These are phyloP conservation scores for Neospermospora avenae DNA, from an alignment of 2,329 filamentous ascomycete genomes.

Conservation along the genomic window DNA sequence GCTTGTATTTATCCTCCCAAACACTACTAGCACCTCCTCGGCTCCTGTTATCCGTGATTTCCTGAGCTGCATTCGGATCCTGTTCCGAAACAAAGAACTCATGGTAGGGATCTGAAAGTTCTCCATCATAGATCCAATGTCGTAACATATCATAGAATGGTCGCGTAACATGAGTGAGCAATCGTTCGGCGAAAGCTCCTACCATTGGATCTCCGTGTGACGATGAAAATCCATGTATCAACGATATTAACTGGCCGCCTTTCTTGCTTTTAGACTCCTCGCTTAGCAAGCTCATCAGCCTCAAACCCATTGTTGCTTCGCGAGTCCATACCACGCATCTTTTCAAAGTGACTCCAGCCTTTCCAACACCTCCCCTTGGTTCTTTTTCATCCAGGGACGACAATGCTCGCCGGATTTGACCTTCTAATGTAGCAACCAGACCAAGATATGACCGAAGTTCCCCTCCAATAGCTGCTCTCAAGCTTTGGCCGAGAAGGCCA, in stretches of 20 bases:
- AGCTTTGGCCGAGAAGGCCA: constrained; percentile 86
- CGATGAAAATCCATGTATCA: constrained; percentile 90
- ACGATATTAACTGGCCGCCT: constrained; percentile 86
- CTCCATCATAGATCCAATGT: constrained; percentile 97
- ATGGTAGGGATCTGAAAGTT: constrained; percentile 90
- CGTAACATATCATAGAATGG: constrained; percentile 97
- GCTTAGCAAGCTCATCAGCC: constrained; percentile 90
- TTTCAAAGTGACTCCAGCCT: constrained; percentile 89
- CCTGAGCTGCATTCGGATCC: constrained; percentile 47
- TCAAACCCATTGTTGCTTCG: constrained; percentile 91
- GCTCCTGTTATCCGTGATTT: constrained; percentile 47
- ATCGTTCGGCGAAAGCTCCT: constrained; percentile 83
- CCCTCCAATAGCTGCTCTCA: constrained; percentile 78
- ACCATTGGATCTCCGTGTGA: constrained; percentile 96
- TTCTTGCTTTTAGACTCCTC: constrained; percentile 83
- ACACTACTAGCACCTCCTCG: constrained; percentile 75
- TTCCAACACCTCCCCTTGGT: constrained; percentile 69
- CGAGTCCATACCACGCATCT: constrained; percentile 96
- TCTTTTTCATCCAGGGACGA: constrained; percentile 66
- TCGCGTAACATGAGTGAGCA: constrained; percentile 80
- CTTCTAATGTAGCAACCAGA: constrained; percentile 87
- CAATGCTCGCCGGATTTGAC: constrained; percentile 82
- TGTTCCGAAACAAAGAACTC: constrained; percentile 96
- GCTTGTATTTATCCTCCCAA: constrained; percentile 96
- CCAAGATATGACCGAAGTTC: constrained; percentile 89